Base-by-base conservation (phyloP, 495 filamentous ascomycete species). In the Lophiostoma macrostomum region DNA sequence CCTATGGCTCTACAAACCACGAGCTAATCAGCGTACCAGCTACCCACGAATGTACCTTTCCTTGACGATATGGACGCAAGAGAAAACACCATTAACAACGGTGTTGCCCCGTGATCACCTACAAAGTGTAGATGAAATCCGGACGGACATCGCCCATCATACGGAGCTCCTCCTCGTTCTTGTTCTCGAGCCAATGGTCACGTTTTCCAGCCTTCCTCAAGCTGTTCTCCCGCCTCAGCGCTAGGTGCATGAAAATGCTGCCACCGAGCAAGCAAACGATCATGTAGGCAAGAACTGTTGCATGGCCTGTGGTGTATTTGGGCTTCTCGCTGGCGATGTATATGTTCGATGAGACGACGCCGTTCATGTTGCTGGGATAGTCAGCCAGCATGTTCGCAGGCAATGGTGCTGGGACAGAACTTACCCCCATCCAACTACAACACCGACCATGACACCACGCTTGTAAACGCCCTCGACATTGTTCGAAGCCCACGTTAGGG, bases 401-500 rank as follows among this genome's bases (percentile, higher is more conserved):
- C n/a, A n/a, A n/a, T n/a, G n/a, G n/a, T n/a, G n/a, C n/a, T n/a
- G n/a, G n/a, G n/a, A n/a, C n/a, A n/a, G n/a, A n/a, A n/a, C n/a
- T n/a, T n/a, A n/a, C n/a, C 91, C 91, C 88, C 90, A 96, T 10
- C 60, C 59, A 38, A 63, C 63, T 11, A 95, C 86, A 25, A 95
- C 80, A 0, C 91, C 90, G 4, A 95, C 69, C 2, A 87, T 85
- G 7, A 95, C 82, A 22, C 91, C 91, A 19, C 91, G 80, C 75
- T 96, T 96, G 71, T 94, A 93, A 2, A 90, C 85, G 14, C 91
- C 91, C 70, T 95, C 91, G 19, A 80, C 80, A 58, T 97, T 97
- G 70, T 97, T 97, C 42, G 80, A 81, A 12, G 84, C 70, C 91
- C 91, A 97, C 24, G 82, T 80, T 50, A 97, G 88, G 0, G 90